Evolutionary conservation across 768 basidiomycete genomes (phyloP).

Genomic region (Agrocybe pediades): DNA sequence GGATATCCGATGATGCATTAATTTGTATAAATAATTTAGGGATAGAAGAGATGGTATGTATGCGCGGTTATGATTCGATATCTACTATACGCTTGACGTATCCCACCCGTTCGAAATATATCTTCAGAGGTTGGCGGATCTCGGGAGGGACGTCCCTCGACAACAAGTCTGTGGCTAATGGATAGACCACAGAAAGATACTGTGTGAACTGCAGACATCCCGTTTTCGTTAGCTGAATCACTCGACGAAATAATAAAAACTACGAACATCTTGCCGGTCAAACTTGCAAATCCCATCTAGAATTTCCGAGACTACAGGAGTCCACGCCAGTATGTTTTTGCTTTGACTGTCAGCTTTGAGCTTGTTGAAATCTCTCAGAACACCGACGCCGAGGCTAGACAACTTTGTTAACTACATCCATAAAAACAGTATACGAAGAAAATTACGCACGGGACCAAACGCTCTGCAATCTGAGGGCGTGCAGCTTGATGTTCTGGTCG

Average conservation of each 20-base stretch:
- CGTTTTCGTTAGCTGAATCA: too few relatives aligned
- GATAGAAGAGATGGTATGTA: slow-evolving; percentile 21
- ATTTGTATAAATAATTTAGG: slow-evolving; percentile 13
- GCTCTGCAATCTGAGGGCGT: slow-evolving; percentile 76
- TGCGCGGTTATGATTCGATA: slow-evolving; percentile 42
- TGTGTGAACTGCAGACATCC: slow-evolving; percentile 65
- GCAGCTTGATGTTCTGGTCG: slow-evolving; percentile 87
- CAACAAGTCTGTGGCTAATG: slow-evolving; percentile 83
- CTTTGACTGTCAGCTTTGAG: slow-evolving; percentile 88
- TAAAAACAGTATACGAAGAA: neutral
- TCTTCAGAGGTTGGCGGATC: slow-evolving; percentile 76
- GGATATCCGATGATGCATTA: slow-evolving; percentile 18
- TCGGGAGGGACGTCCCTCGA: slow-evolving; percentile 82
- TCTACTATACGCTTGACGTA: slow-evolving; percentile 73
- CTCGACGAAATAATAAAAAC: too few relatives aligned
- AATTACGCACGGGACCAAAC: slow-evolving; percentile 67
- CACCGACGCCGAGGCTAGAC: slow-evolving; percentile 79
- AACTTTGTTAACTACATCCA: slow-evolving; percentile 6
- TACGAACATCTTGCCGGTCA: slow-evolving; percentile 86
- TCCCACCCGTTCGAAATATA: slow-evolving; percentile 82
- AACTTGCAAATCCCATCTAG: slow-evolving; percentile 87
- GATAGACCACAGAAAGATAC: slow-evolving; percentile 91
- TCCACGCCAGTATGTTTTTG: slow-evolving; percentile 97
- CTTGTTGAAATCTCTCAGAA: slow-evolving; percentile 89
- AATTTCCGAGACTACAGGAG: slow-evolving; percentile 97